Evolutionary conservation across 129 eudicot genomes (phyloP).

Genomic region (Heracleum sosnowskyi): DNA sequence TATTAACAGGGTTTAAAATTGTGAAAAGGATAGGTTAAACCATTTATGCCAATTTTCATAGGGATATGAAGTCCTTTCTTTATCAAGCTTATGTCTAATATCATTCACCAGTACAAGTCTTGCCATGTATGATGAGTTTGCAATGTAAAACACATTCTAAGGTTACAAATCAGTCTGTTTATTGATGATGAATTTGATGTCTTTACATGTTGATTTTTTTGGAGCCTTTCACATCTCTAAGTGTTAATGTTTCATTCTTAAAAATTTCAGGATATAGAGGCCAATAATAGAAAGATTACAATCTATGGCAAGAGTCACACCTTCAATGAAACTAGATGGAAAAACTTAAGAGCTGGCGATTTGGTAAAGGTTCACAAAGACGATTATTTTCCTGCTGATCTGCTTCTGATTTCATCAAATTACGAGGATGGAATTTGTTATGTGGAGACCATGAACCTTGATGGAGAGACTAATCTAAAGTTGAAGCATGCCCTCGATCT

Average conservation of each 20-base stretch:
- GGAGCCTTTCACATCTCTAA: background rate
- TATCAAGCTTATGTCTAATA: background rate
- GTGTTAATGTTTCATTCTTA: background rate
- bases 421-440: slow-evolving; percentile 92
- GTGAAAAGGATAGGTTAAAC: background rate
- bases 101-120: background rate
- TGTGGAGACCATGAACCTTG: slow-evolving; percentile 92
- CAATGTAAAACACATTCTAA: background rate
- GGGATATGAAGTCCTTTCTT: background rate
- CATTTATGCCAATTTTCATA: background rate
- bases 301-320: slow-evolving; percentile 33
- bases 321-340: slow-evolving; percentile 64
- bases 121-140: background rate
- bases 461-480: slow-evolving; percentile 95
- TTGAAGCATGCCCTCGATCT: slow-evolving; percentile 78
- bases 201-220: background rate
- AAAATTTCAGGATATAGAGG: slow-evolving; percentile 79
- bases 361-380: slow-evolving; percentile 72
- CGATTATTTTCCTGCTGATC: slow-evolving; percentile 93
- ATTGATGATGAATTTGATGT: background rate
- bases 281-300: slow-evolving; percentile 65
- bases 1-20: background rate
- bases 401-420: slow-evolving; percentile 87
- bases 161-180: background rate
- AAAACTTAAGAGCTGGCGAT: slow-evolving; percentile 79